phyloP scores from a whole-genome alignment of 495 filamentous ascomycete species.

The Neurospora sp. region DNA sequence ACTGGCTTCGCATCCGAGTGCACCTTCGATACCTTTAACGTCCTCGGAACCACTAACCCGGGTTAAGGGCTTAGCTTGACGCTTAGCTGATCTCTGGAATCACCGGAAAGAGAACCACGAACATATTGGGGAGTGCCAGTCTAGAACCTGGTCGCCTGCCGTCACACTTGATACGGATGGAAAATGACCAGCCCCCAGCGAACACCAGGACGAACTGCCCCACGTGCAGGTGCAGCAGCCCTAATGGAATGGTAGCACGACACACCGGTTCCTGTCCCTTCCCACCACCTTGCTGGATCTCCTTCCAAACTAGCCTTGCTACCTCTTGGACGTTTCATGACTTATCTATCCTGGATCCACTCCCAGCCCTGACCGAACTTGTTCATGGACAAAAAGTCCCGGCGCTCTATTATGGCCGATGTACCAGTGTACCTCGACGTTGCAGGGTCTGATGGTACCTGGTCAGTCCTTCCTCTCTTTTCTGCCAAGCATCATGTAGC shows the following conservation, averaged over 20 bases:
- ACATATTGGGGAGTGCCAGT: neutral
- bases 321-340: neutral
- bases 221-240: neutral
- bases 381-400: neutral
- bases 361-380: neutral
- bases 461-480: neutral
- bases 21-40: neutral
- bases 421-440: neutral
- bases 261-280: neutral
- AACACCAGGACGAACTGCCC: neutral
- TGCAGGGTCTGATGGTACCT: neutral
- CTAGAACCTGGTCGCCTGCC: neutral
- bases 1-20: neutral
- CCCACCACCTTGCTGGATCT: neutral
- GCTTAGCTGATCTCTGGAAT: neutral
- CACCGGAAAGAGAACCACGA: neutral
- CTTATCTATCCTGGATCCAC: neutral
- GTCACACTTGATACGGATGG: neutral
- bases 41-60: neutral
- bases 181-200: neutral
- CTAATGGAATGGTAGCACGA: neutral
- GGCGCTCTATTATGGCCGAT: neutral
- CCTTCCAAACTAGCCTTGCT: neutral
- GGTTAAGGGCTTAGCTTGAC: neutral
- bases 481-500: neutral